Evolutionary conservation across 805 yeast species (phyloP), one percentile per base, ranked within the genome.

Genomic region (Kodamaea hsintzibuensis): DNA sequence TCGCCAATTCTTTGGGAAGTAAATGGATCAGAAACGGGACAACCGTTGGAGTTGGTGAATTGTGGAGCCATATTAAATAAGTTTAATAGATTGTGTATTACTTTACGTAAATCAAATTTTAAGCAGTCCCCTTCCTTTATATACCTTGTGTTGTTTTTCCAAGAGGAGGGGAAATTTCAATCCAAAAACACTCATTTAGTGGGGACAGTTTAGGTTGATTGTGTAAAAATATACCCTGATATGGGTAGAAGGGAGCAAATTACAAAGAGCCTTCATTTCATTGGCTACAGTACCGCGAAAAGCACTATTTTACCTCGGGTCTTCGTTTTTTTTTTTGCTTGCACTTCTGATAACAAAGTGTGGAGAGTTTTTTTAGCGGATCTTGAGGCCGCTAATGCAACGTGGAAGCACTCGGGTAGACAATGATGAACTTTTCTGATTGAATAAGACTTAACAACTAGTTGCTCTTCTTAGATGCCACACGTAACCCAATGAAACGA

Each of bases 21-120:
- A 57, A 77, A 78, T 22, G 88, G 87, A 62, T 86, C 88, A 37
- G 86, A 82, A 52, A 87, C 80, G n/a, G 95, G 93, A 62, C 81
- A 78, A 49, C 96, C 96, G 66, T 83, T 84, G 47, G 91, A 80
- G 54, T 88, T 88, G 2, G 93, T 86, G 65, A 78, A 85, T 22
- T 76, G 77, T 51, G 91, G 88, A 61, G 85, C 77, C 79, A 76
- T 76, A 19, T 30, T 27, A 12, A 18, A 37, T 14, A 25, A 9
- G 10, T 40, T 22, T 18, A 10, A 9, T 27, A 14, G 12, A 42
- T n/a, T 42, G 27, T 12, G n/a, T 14, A 22, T 22, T 22, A 6
- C 25, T 22, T 22, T 22, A 38, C 19, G 33, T n/a, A n/a, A n/a
- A 7, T 13, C 7, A 9, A 10, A 4, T 14, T 14, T 19, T 6